Evolutionary conservation across 768 basidiomycete genomes (phyloP), one percentile per base, ranked within the genome.

Genomic region (Trichaptum fuscoviolaceum): DNA sequence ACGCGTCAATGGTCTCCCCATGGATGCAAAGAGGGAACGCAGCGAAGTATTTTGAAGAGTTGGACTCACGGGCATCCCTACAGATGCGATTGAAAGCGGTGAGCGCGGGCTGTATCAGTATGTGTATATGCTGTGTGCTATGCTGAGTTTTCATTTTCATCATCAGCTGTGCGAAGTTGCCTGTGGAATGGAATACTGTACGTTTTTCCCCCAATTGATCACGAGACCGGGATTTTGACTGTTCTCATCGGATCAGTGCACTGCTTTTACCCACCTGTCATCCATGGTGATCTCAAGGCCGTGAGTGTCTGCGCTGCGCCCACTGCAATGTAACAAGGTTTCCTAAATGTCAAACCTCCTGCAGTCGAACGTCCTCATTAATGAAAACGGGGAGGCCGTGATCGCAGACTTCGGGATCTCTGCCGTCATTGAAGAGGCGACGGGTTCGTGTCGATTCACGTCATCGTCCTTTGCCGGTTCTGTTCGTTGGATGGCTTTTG

Each of bases 401-500:
- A 66, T 81, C 52, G 67, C 78, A 7, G 80, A 81, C 65, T 82
- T 81, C 63, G 81, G 81, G 30, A 71, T 82, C 35, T 77, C 80
- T 0, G 71, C 73, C 30, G 72, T 80, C 18, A 64, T 80, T n/a
- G 77, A 77, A 61, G 69, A 61, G 25, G 30, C 30, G 24, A 25
- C 59, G 24, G 59, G 59, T 9, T 25, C 70, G 58, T 71, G 73
- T 34, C 76, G 80, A 3, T 80, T 77, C 62, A 78, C 79, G 17
- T 77, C 80, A 0, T 75, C 72, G 17, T 68, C 71, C 23, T 67
- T 74, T 3, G 69, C 71, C 4, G 77, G 76, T n/a, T 81, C 79
- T 9, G 71, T 74, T 36, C 73, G 79, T 30, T 82, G 80, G 70
- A 81, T 81, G 77, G 77, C 79, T 7, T 71, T 72, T 6, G 80